Conservation (phyloP, 2,329 filamentous ascomycete genomes). For the Aureobasidium sp. region DNA sequence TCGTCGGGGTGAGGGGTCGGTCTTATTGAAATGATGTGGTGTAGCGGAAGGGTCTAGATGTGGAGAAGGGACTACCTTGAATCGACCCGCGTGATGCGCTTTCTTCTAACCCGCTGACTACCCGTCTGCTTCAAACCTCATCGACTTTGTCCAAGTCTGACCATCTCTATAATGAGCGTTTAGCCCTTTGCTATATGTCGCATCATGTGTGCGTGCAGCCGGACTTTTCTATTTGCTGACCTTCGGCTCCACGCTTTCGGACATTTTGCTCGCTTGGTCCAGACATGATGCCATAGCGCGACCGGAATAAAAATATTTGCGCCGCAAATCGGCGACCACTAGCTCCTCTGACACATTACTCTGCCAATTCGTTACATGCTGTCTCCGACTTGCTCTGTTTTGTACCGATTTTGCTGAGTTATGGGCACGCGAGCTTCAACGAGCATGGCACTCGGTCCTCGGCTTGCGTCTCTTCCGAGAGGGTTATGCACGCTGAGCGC, state of each 20-base stretch:
- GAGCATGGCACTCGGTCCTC: background rate
- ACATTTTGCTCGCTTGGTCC: background rate
- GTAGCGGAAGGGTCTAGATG: constrained; percentile 11
- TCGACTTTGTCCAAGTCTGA: background rate
- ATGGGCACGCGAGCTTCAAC: background rate
- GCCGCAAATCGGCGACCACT: constrained; percentile 1
- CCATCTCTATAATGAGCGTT: background rate
- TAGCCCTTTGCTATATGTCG: background rate
- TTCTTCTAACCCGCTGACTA: background rate
- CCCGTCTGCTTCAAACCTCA: background rate
- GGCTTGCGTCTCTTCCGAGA: background rate
- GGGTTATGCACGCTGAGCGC: background rate
- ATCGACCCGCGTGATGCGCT: background rate
- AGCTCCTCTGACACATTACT: background rate
- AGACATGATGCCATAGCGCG: background rate
- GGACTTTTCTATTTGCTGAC: background rate
- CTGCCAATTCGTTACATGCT: background rate
- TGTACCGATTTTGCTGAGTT: background rate
- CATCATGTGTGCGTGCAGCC: background rate
- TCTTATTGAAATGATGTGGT: constrained; percentile 1
- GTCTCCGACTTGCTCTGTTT: background rate
- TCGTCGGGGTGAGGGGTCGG: background rate
- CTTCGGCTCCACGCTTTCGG: constrained; percentile 12
- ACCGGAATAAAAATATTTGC: background rate
- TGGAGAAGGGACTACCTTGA: background rate